Evolutionary conservation across 2,329 filamentous ascomycete genomes (phyloP).

Genomic region (Curvularia eragrostidis): DNA sequence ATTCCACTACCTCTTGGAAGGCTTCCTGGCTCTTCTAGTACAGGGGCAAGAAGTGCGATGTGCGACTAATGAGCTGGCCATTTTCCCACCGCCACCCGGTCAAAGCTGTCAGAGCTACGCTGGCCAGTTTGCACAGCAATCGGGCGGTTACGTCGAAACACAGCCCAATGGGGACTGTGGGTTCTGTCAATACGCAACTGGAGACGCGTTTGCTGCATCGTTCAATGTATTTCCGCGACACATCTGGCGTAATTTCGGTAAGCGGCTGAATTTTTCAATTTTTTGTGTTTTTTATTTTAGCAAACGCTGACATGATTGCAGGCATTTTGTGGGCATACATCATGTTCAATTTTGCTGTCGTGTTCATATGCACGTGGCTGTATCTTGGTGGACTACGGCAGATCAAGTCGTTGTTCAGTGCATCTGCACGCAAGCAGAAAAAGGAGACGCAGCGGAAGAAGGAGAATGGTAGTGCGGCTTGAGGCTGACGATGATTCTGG

Average conservation of each 20-base stretch:
- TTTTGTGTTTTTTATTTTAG: not conserved
- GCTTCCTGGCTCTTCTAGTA: conserved; percentile 63
- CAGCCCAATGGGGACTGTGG: conserved; percentile 65
- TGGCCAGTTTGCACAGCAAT: conserved; percentile 58
- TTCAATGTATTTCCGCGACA: conserved; percentile 68
- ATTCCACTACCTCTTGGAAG: conserved; percentile 71
- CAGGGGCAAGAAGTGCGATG: conserved; percentile 65
- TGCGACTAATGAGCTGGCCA: conserved; percentile 62
- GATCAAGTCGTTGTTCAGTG: conserved; percentile 46
- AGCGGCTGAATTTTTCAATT: conserved; percentile 49
- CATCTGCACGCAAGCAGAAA: conserved; percentile 43
- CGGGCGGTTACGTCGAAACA: conserved; percentile 67
- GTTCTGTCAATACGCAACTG: conserved; percentile 68
- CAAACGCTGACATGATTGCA: conserved; percentile 18
- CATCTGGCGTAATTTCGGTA: conserved; percentile 71
- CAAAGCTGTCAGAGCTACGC: conserved; percentile 68
- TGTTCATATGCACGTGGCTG: conserved; percentile 62
- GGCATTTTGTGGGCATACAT: conserved; percentile 59
- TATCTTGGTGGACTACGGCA: conserved; percentile 56
- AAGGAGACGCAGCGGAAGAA: conserved; percentile 37
- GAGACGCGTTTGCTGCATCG: conserved; percentile 62
- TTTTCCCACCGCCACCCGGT: conserved; percentile 65
- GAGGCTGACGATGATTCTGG: conserved; percentile 18
- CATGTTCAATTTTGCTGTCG: conserved; percentile 66
- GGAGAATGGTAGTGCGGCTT: conserved; percentile 27